phyloP scores from a whole-genome alignment of 2,329 filamentous ascomycete genomes.

The Phyllosticta ampelicida region DNA sequence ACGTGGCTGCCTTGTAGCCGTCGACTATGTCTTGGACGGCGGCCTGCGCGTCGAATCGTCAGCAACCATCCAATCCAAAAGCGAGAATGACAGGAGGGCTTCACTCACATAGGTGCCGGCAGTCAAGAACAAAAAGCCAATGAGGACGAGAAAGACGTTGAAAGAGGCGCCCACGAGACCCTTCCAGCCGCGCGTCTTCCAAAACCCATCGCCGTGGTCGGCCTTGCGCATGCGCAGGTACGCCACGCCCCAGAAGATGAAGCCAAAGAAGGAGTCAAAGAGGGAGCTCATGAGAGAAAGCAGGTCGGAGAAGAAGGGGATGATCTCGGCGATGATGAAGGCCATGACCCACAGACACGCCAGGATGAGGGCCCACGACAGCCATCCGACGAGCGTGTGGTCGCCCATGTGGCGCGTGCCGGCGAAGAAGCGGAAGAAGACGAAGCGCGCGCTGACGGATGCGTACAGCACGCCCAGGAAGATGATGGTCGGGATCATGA shows the following conservation, averaged over 20 bases:
- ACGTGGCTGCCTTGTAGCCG: constrained; percentile 53
- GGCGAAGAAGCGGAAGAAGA: constrained; percentile 83
- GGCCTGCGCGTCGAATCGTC: background rate
- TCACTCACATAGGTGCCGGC: constrained; percentile 60
- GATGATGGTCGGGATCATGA: constrained; percentile 92
- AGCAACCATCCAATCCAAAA: background rate
- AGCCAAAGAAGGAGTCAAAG: constrained; percentile 88
- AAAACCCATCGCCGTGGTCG: constrained; percentile 46
- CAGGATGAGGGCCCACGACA: constrained; percentile 64
- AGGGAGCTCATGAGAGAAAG: constrained; percentile 72
- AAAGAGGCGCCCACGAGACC: constrained; percentile 48
- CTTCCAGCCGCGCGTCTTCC: constrained; percentile 42
- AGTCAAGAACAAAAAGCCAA: constrained; percentile 71
- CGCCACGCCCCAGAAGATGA: constrained; percentile 86
- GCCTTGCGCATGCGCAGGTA: constrained; percentile 66
- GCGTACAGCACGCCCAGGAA: constrained; percentile 88
- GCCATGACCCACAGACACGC: constrained; percentile 70
- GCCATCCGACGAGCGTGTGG: constrained; percentile 76
- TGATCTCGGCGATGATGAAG: constrained; percentile 85
- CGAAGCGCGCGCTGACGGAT: constrained; percentile 77
- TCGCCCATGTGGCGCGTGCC: constrained; percentile 67
- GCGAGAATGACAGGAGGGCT: constrained; percentile 29
- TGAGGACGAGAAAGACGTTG: constrained; percentile 61
- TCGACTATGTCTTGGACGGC: constrained; percentile 62
- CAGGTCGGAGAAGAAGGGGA: constrained; percentile 79